Conservation (phyloP, 225 moss, liverwort and hornwort species). For the Marchantia paleacea region DNA sequence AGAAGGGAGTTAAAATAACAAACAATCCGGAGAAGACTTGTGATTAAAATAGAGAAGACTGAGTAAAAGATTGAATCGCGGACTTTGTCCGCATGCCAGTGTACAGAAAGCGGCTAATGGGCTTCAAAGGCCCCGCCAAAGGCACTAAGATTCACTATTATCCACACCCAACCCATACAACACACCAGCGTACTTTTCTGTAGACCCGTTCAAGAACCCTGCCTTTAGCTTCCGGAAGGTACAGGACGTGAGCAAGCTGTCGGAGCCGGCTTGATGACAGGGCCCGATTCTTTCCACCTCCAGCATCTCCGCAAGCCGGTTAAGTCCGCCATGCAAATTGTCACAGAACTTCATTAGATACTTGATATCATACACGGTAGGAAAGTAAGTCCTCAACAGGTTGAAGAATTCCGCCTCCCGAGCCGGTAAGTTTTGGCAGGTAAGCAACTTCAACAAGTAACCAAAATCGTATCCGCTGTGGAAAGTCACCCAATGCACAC, state of each 20-base stretch:
- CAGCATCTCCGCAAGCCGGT: constrained; percentile 89
- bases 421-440: constrained; percentile 87
- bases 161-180: constrained; percentile 99
- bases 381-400: constrained; percentile 90
- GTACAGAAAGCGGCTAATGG: constrained; percentile 50
- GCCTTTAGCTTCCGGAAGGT: constrained; percentile 97
- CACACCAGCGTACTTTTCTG: constrained; percentile 99
- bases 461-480: constrained; percentile 98
- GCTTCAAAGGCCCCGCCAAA: constrained; percentile 35
- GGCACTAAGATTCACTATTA: constrained; percentile 78
- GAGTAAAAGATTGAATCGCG: constrained; percentile 51
- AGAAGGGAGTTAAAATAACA: constrained; percentile 6
- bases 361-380: constrained; percentile 99
- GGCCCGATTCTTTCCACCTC: constrained; percentile 98
- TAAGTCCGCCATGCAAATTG: constrained; percentile 97
- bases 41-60: constrained; percentile 43
- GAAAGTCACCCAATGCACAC: constrained; percentile 98
- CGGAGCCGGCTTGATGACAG: constrained; percentile 97
- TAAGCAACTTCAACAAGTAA: constrained; percentile 95
- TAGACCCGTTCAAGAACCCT: constrained; percentile 89
- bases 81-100: constrained; percentile 55
- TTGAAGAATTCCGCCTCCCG: constrained; percentile 94
- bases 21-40: constrained; percentile 32
- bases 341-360: constrained; percentile 99
- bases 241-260: constrained; percentile 89